These are phyloP conservation scores for Nannochloris sp. DNA, from an alignment of 139 green algal genomes.

Conservation along the genomic window DNA sequence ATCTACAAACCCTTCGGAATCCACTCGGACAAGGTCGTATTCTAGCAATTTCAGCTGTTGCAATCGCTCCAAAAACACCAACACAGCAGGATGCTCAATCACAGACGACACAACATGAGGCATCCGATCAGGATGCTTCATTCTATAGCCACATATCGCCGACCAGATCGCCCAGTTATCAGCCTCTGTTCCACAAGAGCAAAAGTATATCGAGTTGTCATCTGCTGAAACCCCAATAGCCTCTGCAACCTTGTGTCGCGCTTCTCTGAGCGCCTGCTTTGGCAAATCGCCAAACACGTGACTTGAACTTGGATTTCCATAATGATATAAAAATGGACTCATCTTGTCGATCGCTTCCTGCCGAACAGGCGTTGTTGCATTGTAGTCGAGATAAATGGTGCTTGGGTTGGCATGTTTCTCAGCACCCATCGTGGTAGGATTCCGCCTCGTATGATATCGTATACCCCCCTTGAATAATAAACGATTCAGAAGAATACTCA, in stretches of 20 bases:
- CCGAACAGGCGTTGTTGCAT: slow-evolving; percentile 54
- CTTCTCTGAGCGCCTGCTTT: slow-evolving; percentile 34
- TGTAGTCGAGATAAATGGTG: slow-evolving; percentile 52
- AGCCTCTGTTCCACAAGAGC: slow-evolving; percentile 38
- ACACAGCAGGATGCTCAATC: slow-evolving; percentile 72
- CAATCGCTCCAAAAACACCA: slow-evolving; percentile 24
- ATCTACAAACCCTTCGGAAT: slow-evolving; percentile 45
- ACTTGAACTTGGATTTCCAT: slow-evolving; percentile 57
- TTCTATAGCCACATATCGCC: slow-evolving; percentile 19
- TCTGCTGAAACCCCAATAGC: slow-evolving; percentile 31
- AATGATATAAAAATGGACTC: slow-evolving; percentile 47
- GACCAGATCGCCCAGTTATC: slow-evolving; percentile 50
- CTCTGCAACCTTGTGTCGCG: slow-evolving; percentile 36
- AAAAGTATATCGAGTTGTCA: slow-evolving; percentile 41
- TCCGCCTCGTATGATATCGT: too few species aligned
- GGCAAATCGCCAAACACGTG: slow-evolving; percentile 49
- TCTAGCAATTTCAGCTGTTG: slow-evolving; percentile 23
- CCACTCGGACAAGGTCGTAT: slow-evolving; percentile 47
- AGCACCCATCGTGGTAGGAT: too few species aligned
- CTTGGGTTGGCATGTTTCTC: too few species aligned
- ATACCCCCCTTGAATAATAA: too few species aligned
- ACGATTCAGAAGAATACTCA: too few species aligned
- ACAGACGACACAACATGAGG: slow-evolving; percentile 56
- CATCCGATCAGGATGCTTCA: not conserved
- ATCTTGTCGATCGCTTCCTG: slow-evolving; percentile 51